Conservation (phyloP, 2,329 filamentous ascomycete genomes). For the Monilinia fructicola region DNA sequence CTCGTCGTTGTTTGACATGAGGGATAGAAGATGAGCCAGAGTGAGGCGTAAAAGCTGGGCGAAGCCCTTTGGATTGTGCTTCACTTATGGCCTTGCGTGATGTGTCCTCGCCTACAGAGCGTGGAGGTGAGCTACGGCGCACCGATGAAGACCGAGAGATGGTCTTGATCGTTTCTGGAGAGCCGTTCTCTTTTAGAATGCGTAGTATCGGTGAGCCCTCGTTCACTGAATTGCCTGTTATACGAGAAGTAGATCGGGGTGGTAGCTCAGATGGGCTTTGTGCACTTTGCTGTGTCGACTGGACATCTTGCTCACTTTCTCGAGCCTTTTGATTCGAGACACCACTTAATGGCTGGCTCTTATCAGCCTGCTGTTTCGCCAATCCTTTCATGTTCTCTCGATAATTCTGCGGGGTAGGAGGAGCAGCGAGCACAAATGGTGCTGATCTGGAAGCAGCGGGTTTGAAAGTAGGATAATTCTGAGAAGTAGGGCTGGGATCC, state of each 20-base stretch:
- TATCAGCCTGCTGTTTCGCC: constrained; percentile 8
- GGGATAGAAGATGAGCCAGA: constrained; percentile 50
- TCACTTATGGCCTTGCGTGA: constrained; percentile 25
- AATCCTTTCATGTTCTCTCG: constrained; percentile 16
- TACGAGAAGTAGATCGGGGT: constrained; percentile 21
- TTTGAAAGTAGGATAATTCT: constrained; percentile 19
- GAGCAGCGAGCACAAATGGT: constrained; percentile 34
- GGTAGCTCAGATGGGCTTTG: constrained; percentile 5
- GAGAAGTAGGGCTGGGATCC: constrained; percentile 27
- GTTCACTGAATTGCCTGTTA: neutral
- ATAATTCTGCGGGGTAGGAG: constrained; percentile 33
- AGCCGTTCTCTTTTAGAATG: constrained; percentile 4
- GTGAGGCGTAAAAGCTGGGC: constrained; percentile 47
- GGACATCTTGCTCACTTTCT: constrained; percentile 1
- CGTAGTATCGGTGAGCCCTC: neutral
- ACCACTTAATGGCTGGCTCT: neutral
- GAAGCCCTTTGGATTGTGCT: constrained; percentile 25
- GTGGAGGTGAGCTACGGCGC: constrained; percentile 28
- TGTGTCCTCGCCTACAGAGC: constrained; percentile 24
- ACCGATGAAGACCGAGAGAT: constrained; percentile 13
- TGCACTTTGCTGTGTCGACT: neutral
- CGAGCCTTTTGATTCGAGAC: constrained; percentile 10
- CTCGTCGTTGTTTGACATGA: constrained; percentile 54
- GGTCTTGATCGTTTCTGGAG: neutral
- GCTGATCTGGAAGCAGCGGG: constrained; percentile 22